Base-by-base conservation (phyloP, 2,329 filamentous ascomycete species). In the Calonectria pseudoreteaudii region DNA sequence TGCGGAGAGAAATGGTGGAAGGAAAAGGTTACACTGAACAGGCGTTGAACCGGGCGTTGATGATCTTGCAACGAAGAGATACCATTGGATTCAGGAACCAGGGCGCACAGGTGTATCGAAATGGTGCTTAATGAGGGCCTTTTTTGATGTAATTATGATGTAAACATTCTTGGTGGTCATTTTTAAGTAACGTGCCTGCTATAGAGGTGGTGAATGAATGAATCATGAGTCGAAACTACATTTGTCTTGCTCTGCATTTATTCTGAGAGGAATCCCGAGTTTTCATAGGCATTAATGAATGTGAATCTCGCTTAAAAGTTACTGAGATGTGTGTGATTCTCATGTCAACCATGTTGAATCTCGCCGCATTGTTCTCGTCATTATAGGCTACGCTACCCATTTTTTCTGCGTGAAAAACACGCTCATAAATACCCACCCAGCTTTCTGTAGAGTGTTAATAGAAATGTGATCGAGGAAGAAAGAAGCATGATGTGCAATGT, bases 1-100 rank as follows among this genome's bases (percentile, higher is more conserved):
- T 99, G 77, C 91, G 94, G 75, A 91, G 95, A 58, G 97, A 99
- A 84, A 96, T 99, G 88, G 95, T 98, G 7, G 95, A 98, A 81
- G 93, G 94, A 18, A 95, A 96, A 84, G 95, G 95, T 0, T 98
- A 96, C 85, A 95, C 91, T 76, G 97, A 98, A 85, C 93, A 95
- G 82, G 93, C 93, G 20, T 88, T 99, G 36, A 96, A 96, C 77
- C 88, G 96, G 79, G 95, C 96, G 0, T 84, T 99, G 79, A 92
- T 96, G 86, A 91, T 98, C 20, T 86, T 99, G 85, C 95, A 97
- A 84, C 90, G 96, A 81, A 91, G 95, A 78, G 96, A 98, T 80
- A 98, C 94, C 2, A 93, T 97, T 80, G 93, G 94, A 84, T 94
- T 96, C 84, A 88, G 94, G 72, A 93, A 94, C 79, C 93, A 94